Conservation (phyloP, 805 yeast genomes). For the Candida vartiovaarae region DNA sequence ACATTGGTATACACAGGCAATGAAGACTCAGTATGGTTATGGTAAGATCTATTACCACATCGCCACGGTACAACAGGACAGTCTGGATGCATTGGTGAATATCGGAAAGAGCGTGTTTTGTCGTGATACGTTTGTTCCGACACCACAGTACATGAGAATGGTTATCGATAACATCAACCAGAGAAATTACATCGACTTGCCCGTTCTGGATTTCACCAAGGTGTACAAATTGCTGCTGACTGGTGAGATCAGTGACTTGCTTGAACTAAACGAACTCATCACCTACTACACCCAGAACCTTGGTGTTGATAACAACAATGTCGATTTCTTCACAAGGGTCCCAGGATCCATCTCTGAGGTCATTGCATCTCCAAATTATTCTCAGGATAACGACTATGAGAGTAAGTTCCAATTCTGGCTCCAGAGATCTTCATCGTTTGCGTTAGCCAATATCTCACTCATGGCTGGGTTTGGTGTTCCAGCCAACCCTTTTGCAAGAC, state of each 20-base stretch:
- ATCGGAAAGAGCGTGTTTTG: constrained; percentile 75
- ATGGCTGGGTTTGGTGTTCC: constrained; percentile 74
- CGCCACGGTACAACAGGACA: constrained; percentile 73
- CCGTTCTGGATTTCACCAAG: constrained; percentile 24
- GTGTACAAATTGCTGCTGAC: constrained; percentile 21
- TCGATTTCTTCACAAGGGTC: constrained; percentile 41
- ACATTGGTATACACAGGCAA: constrained; percentile 72
- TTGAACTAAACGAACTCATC: constrained; percentile 51
- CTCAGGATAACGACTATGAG: constrained; percentile 20
- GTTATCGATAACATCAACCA: constrained; percentile 73
- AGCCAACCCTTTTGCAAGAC: constrained; percentile 65
- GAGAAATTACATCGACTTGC: constrained; percentile 36
- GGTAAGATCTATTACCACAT: constrained; percentile 84
- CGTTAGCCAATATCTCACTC: constrained; percentile 68
- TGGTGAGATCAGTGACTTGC: constrained; percentile 17
- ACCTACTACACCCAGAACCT: constrained; percentile 57
- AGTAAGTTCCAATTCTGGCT: constrained; percentile 57
- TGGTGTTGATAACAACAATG: constrained; percentile 59
- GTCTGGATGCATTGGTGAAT: constrained; percentile 68
- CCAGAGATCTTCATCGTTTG: constrained; percentile 69
- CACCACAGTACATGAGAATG: constrained; percentile 67
- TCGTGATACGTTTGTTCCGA: constrained; percentile 79
- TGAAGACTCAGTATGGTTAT: constrained; percentile 70
- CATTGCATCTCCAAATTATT: constrained; percentile 10
- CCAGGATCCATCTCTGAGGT: constrained; percentile 8